Evolutionary conservation across 441 rosid species (phyloP), one percentile per base, ranked within the genome.

Genomic region (Pelargonium myrrhifolium): DNA sequence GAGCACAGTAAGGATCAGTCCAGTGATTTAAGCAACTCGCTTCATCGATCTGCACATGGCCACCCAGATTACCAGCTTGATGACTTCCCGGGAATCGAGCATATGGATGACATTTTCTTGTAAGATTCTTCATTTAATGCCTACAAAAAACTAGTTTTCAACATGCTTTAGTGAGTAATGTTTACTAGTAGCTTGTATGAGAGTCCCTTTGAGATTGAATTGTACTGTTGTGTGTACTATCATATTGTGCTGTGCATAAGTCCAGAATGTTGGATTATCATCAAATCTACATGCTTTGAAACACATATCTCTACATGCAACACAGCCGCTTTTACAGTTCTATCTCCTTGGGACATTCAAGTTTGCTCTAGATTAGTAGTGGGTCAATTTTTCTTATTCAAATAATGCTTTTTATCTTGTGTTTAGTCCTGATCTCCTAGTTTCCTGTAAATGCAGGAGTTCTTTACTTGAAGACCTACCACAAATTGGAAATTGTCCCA

Each of bases 41-140:
- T n/a, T n/a, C n/a, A n/a, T n/a, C n/a, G n/a, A n/a, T n/a, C n/a
- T n/a, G n/a, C n/a, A n/a, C n/a, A n/a, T n/a, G n/a, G n/a, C n/a
- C n/a, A n/a, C n/a, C n/a, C n/a, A n/a, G n/a, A 45, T 45, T 45
- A 45, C 51, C n/a, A 11, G 51, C 51, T 45, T 11, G 51, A 45
- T 11, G 51, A 45, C 51, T 45, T 45, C 51, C 51, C 51, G 3
- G 51, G 51, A 45, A 45, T 40, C 9, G 45, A 7, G 2, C 45
- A 40, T 8, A 40, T 45, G 51, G 51, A 45, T 14, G 14, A 45
- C 51, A 45, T 45, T 45, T 45, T 45, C 51, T 9, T 24, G 28
- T 79, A 71, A 74, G 75, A 79, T 83, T 64, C 76, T 77, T 79
- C 68, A 65, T 79, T 76, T 70, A 62, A 68, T 59, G 63, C 69